Percentiles rank a stretch among this genome's conserved stretches.
phyloP scores from a whole-genome alignment of 2,329 filamentous ascomycete genomes.

The Thermothelomyces thermophilus region DNA sequence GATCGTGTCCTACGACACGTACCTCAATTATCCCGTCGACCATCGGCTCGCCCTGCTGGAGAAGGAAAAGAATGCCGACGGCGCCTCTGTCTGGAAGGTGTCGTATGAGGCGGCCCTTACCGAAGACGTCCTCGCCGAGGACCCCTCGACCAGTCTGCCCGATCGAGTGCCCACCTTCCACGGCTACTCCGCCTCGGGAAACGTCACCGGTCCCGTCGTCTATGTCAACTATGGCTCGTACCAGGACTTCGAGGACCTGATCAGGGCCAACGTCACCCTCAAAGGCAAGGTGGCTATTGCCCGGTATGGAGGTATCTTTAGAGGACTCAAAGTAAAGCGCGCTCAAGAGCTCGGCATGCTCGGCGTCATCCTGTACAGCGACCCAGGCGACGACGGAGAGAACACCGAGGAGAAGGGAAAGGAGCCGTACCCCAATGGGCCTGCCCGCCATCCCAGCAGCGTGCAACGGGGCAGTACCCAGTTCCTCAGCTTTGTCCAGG shows the following conservation, averaged over 20 bases:
- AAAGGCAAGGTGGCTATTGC: conserved; percentile 80
- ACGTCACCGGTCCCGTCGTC: conserved; percentile 81
- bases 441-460: conserved; percentile 78
- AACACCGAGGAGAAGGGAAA: conserved; percentile 76
- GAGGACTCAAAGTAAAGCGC: conserved; percentile 86
- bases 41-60: conserved; percentile 62
- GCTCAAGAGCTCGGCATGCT: conserved; percentile 87
- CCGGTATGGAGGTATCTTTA: conserved; percentile 80
- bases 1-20: conserved; percentile 67
- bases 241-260: conserved; percentile 74
- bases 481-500: conserved; percentile 63
- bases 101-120: conserved; percentile 74
- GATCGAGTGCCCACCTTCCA: conserved; percentile 85
- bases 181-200: conserved; percentile 86
- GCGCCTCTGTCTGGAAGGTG: conserved; percentile 46
- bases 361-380: conserved; percentile 76
- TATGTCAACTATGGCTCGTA: conserved; percentile 91
- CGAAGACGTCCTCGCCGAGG: conserved; percentile 79
- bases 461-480: conserved; percentile 85
- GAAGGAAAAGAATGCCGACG: conserved; percentile 31
- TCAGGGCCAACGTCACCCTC: conserved; percentile 66
- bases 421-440: conserved; percentile 73
- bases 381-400: conserved; percentile 82
- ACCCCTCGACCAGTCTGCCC: conserved; percentile 65
- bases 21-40: conserved; percentile 69